These are phyloP conservation scores for Zelonia costaricensis DNA, from an alignment of 208 protist genomes.

Conservation along the genomic window DNA sequence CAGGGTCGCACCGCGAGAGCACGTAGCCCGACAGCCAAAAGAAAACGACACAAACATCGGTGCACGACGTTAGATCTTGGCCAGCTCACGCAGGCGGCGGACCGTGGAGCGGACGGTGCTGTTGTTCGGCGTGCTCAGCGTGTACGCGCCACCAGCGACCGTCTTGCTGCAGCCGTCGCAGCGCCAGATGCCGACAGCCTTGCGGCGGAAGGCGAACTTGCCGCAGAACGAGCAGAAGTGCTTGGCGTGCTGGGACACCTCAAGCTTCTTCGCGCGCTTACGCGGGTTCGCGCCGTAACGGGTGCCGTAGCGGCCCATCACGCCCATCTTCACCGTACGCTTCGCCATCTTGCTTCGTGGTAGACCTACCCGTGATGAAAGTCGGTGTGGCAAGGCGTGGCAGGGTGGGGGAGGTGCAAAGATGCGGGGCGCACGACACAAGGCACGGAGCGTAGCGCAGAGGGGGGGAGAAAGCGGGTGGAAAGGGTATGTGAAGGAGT, in stretches of 20 bases:
- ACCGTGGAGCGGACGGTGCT: constrained; percentile 97
- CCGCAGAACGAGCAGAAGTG: constrained; percentile 99
- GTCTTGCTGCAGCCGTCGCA: constrained; percentile 97
- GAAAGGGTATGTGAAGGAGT: neutral
- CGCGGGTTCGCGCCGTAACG: constrained; percentile 99
- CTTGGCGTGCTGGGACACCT: constrained; percentile 97
- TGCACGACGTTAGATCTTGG: constrained; percentile 52
- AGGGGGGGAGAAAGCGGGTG: constrained; percentile 16
- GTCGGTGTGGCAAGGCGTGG: neutral
- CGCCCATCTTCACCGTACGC: constrained; percentile 99
- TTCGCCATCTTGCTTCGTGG: constrained; percentile 88
- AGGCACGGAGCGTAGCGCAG: constrained; percentile 2
- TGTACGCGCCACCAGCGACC: constrained; percentile 98
- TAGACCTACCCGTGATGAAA: neutral
- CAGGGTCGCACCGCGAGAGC: neutral
- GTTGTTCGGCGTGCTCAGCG: constrained; percentile 95
- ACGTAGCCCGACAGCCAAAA: neutral
- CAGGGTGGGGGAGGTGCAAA: neutral
- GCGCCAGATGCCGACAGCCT: constrained; percentile 99
- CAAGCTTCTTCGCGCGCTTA: constrained; percentile 99
- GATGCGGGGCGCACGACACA: neutral
- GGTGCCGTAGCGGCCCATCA: constrained; percentile 99
- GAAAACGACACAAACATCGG: neutral
- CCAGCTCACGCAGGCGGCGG: constrained; percentile 97
- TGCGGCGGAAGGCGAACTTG: constrained; percentile 97